Evolutionary conservation across 2,329 filamentous ascomycete species (phyloP), one percentile per base, ranked within the genome.

Genomic region (Paramyrothecium roridum): DNA sequence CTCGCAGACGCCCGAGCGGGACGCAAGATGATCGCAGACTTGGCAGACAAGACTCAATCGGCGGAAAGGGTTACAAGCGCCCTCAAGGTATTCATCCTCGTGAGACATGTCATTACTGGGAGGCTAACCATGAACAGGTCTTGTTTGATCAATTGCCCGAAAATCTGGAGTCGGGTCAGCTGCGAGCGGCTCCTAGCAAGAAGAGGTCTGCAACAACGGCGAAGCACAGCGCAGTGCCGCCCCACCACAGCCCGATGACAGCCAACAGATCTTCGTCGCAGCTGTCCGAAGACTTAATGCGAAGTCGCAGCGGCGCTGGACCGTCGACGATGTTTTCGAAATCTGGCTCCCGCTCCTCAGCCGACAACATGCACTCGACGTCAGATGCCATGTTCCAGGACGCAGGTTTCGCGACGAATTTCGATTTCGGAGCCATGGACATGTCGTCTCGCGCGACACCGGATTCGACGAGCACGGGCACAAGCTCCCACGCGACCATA

Each of bases 121-220:
- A 21, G 13, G 26, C 51, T 59, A 19, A 63, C 8, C 12, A n/a
- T 45, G 17, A 46, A n/a, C 33, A 95, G 90, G 80, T 80, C 50
- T 80, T 97, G 8, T 97, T 98, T 68, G 90, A 95, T 57, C 85
- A 92, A 66, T 74, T 98, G 1, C 91, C 93, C 1, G 87, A 89
- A 52, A 82, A 82, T 55, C 76, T 96, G 34, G 87, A 86, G 63
- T 83, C 73, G 54, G 71, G 66, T 50, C 76, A 71, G 56, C 65
- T 67, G 48, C 74, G 69, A 48, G 67, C 71, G 17, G 63, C 67
- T 22, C 72, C 71, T 53, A 80, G 75, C 12, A 85, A 81, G 65
- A 87, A 87, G 67, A 77, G 84, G 37, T 76, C 82, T 3, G 82
- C 82, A 1, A 77, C 82, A 7, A 60, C 59, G 19, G 60, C 73